phyloP scores from a whole-genome alignment of 2,329 filamentous ascomycete genomes.

The Venturiaceae sp. region DNA sequence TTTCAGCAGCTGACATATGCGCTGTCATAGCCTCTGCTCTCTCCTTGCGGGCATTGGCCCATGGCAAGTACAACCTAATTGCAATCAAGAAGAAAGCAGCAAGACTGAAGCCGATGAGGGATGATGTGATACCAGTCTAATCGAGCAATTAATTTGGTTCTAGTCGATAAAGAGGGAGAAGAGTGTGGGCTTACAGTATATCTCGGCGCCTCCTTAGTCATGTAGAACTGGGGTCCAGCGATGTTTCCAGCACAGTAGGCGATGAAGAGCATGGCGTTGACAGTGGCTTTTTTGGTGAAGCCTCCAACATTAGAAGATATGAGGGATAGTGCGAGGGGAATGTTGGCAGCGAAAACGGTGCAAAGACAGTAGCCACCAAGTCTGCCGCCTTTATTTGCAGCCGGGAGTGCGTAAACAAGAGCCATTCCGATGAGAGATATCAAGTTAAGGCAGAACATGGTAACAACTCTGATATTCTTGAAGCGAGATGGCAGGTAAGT shows the following conservation, averaged over 20 bases:
- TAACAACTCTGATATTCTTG: slow-evolving; percentile 14
- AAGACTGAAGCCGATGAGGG: slow-evolving; percentile 24
- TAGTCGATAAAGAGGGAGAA: slow-evolving; percentile 18
- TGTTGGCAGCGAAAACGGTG: slow-evolving; percentile 18
- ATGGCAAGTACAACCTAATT: slow-evolving; percentile 30
- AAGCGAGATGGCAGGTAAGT: slow-evolving; percentile 5
- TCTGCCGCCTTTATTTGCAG: slow-evolving; percentile 12
- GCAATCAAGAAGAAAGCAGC: slow-evolving; percentile 31
- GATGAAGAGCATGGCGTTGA: slow-evolving; percentile 11
- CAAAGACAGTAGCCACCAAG: slow-evolving; percentile 16
- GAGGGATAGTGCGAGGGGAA: slow-evolving; percentile 13
- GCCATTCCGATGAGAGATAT: not conserved
- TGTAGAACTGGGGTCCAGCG: slow-evolving; percentile 5
- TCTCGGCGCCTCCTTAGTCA: slow-evolving; percentile 21
- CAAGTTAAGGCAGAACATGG: not conserved
- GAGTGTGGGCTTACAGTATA: slow-evolving; percentile 16
- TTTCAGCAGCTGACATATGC: slow-evolving; percentile 22
- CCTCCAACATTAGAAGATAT: slow-evolving; percentile 14
- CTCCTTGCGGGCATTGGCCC: not conserved
- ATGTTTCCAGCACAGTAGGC: not conserved
- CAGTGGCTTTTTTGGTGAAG: slow-evolving; percentile 13
- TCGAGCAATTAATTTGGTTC: slow-evolving; percentile 33
- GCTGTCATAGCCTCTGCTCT: not conserved
- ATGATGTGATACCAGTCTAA: slow-evolving; percentile 32
- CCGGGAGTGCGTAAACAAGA: slow-evolving; percentile 8